Base-by-base conservation (phyloP, 1,139 yeast species). In the Candida freyschussii region DNA sequence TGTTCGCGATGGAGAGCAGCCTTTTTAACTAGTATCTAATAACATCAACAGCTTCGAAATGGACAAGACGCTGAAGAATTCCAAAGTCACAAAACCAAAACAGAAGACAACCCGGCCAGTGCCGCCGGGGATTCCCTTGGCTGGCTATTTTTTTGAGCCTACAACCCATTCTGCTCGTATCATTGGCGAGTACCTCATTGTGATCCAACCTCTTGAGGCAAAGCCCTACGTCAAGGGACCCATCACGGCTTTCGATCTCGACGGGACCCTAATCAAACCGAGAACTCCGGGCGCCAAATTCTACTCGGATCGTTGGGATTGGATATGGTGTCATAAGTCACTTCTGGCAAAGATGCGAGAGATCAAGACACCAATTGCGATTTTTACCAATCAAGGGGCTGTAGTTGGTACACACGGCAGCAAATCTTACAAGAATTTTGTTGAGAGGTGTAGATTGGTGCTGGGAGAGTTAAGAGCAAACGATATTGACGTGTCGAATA, bases 371-470 rank as follows among this genome's bases (percentile, higher is more conserved):
- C 53, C 57, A 3, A 55, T 86, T 5, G 91, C 78, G 11, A 70
- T 91, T 2, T 84, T 91, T 53, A 75, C 96, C 3, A 91, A 91
- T 52, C 98, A 91, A 53, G 95, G 62, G 17, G 60, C 57, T 2
- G 47, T 53, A 2, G 50, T 69, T 4, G 59, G 62, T 5, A 58
- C 62, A 6, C 49, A 51, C 8, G 56, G 60, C 11, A 65, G 75
- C 4, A 81, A 79, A 49, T 71, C 85, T 12, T 75, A 66, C 40
- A 34, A 38, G 4, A 70, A 72, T 33, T 68, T 79, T 39, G 56
- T 58, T 3, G 54, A 52, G 5, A 70, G 75, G 38, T 48, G 80
- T 3, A 58, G 65, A 29, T 54, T 57, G 17, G 60, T 78, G 2
- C 30, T 62, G 4, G 24, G 40, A 5, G 52, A 41, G 8, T 31